These are phyloP conservation scores for Agarophyton chilense DNA, from an alignment of 23 red algal genomes.

Conservation along the genomic window DNA sequence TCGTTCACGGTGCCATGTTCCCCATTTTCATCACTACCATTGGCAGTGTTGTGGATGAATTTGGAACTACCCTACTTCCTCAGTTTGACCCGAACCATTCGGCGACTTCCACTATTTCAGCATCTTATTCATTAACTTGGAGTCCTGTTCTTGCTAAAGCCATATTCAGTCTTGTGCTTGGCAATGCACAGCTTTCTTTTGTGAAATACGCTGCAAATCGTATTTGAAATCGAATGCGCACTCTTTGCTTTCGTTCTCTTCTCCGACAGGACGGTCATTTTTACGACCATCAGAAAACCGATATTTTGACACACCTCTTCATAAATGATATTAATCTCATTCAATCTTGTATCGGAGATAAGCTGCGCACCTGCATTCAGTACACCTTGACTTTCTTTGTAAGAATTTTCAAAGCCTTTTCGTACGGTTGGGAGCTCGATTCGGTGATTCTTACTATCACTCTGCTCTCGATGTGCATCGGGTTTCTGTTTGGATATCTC, in stretches of 20 bases:
- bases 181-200: neutral
- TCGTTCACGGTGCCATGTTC: constrained; percentile 74
- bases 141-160: neutral
- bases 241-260: constrained; percentile 24
- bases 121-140: too few relatives aligned
- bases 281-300: constrained; percentile 43
- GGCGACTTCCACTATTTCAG: too few relatives aligned
- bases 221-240: constrained; percentile 23
- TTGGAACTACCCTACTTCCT: neutral
- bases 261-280: constrained; percentile 38
- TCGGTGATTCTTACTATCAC: constrained; percentile 58
- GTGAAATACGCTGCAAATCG: constrained; percentile 44
- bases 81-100: constrained; percentile 1
- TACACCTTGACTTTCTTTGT: constrained; percentile 50
- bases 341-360: constrained; percentile 24
- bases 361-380: constrained; percentile 31
- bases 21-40: constrained; percentile 79
- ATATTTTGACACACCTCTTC: constrained; percentile 30
- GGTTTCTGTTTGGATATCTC: constrained; percentile 40
- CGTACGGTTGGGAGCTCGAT: constrained; percentile 39
- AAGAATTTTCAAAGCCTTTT: constrained; percentile 7
- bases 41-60: constrained; percentile 66
- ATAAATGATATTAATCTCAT: constrained; percentile 43
- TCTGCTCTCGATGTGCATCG: constrained; percentile 49
- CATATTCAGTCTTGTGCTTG: neutral